phyloP scores from a whole-genome alignment of 1,284 basidiomycete species.

The Cutaneotrichosporon mucoides region DNA sequence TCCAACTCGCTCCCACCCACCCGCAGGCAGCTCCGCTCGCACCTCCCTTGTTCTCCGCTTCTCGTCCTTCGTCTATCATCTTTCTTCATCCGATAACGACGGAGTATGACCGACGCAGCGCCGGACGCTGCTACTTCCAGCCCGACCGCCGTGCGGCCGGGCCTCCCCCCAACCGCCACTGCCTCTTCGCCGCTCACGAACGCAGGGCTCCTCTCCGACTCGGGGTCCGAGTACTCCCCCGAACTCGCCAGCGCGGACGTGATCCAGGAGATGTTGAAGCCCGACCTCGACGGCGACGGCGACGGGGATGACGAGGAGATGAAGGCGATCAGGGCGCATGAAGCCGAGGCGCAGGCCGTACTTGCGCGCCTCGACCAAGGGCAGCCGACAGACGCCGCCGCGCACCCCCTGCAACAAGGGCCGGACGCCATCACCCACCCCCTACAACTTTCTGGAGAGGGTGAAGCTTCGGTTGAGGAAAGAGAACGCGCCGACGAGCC shows the following conservation, averaged over 20 bases:
- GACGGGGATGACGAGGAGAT: background rate
- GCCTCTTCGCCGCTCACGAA: background rate
- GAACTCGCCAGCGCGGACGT: background rate
- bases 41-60: no score
- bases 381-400: no score
- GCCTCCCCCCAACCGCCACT: no score
- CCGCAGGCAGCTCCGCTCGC: background rate
- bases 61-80: no score
- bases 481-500: background rate
- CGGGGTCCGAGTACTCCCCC: background rate
- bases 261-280: background rate
- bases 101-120: background rate
- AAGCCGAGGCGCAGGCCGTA: no score
- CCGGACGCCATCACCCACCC: no score
- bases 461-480: no score
- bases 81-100: background rate
- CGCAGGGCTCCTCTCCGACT: background rate
- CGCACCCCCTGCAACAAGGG: no score
- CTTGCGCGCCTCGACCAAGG: no score
- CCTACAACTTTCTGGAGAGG: no score
- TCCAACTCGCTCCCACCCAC: background rate
- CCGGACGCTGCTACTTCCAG: background rate
- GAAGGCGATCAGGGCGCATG: no score
- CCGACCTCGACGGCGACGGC: background rate
- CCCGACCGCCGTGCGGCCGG: background rate